Percentiles rank a stretch among this genome's conserved stretches.
These are phyloP conservation scores for Lactarius hengduanensis DNA, from an alignment of 768 basidiomycete genomes.

Conservation along the genomic window DNA sequence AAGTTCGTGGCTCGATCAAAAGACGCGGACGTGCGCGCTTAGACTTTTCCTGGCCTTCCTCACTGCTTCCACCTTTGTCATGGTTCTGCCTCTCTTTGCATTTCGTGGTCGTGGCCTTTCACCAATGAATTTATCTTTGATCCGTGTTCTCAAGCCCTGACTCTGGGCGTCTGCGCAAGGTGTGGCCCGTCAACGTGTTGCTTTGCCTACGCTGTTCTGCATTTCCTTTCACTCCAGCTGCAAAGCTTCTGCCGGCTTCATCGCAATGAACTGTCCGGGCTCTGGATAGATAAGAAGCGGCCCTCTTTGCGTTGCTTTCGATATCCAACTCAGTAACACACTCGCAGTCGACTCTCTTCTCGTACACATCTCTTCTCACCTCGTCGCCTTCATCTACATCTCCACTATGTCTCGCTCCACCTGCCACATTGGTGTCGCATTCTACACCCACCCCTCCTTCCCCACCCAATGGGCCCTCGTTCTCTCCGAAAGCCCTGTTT, in stretches of 20 bases:
- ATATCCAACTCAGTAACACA: background rate
- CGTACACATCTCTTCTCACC: background rate
- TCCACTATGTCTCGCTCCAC: conserved; percentile 4
- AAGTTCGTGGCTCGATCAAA: background rate
- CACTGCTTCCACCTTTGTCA: background rate
- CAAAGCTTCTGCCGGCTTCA: background rate
- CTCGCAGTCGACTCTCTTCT: background rate
- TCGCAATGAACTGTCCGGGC: background rate
- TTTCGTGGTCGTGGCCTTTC: background rate
- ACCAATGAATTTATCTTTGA: background rate
- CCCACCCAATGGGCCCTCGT: conserved; percentile 17
- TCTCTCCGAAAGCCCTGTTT: conserved; percentile 4
- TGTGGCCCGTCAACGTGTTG: background rate
- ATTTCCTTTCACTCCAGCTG: background rate
- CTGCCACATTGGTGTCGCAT: conserved; percentile 12
- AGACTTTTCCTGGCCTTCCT: background rate
- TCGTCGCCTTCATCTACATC: background rate
- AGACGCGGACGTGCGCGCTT: background rate
- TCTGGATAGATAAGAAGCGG: background rate
- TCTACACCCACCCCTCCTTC: conserved; percentile 8
- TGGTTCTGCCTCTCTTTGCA: background rate
- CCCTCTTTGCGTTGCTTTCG: background rate
- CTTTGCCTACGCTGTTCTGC: background rate
- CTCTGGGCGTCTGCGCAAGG: background rate
- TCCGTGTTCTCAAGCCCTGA: background rate